phyloP scores from a whole-genome alignment of 139 green algal genomes.

The Zygnema circumcarinatum region DNA sequence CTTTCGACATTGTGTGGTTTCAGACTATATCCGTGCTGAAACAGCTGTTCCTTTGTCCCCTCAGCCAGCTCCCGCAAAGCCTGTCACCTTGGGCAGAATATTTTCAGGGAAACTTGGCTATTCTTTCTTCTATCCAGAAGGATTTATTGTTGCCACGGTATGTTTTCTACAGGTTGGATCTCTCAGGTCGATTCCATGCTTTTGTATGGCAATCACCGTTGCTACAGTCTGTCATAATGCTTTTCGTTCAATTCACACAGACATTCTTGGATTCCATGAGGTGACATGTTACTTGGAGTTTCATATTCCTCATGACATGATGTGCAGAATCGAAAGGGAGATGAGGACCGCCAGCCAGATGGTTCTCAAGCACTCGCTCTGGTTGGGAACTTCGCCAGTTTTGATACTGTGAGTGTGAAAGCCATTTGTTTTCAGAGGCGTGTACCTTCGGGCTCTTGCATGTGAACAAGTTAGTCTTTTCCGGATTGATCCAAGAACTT shows the following conservation, averaged over 20 bases:
- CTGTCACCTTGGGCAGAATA: background rate
- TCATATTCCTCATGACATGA: background rate
- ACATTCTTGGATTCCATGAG: no score
- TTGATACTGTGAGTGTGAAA: constrained; percentile 24
- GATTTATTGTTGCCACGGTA: constrained; percentile 32
- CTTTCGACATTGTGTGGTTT: background rate
- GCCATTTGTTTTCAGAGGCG: no score
- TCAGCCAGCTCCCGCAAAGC: background rate
- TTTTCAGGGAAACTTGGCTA: constrained; percentile 3
- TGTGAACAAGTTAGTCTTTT: no score
- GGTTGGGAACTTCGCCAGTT: constrained; percentile 37
- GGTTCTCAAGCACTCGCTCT: constrained; percentile 23
- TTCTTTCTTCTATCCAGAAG: constrained; percentile 30
- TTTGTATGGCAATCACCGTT: background rate
- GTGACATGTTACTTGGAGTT: background rate
- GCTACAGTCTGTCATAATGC: background rate
- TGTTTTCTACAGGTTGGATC: background rate
- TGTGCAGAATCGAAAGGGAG: constrained; percentile 24
- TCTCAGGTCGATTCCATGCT: background rate
- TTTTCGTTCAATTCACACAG: background rate
- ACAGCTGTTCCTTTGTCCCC: background rate
- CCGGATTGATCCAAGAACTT: no score
- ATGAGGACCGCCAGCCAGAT: constrained; percentile 14
- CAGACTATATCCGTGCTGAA: background rate
- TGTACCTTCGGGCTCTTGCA: no score